Evolutionary conservation across 805 yeast species (phyloP), one percentile per base, ranked within the genome.

Genomic region (Schwanniomyces polymorphus): DNA sequence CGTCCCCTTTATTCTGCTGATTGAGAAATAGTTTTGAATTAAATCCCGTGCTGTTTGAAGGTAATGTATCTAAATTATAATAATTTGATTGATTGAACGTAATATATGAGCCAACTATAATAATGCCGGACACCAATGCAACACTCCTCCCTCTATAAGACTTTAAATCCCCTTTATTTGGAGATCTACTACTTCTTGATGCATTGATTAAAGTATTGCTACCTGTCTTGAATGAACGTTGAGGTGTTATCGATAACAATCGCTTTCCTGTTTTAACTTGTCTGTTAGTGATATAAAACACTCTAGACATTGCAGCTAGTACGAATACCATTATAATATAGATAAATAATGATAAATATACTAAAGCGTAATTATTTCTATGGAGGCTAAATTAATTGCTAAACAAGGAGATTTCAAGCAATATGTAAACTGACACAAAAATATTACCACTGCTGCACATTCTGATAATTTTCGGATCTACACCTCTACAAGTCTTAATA

Each of bases 81-180:
- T 72, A 71, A 47, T 68, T 68, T 26, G 72, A 60, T 49, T 62
- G 74, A 47, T 64, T 68, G 54, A 73, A 67, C 3, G 74, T 55
- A 17, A 73, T 67, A 46, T 67, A 73, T 6, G 75, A 67, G 8
- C 77, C 76, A 17, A 73, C 70, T n/a, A 73, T 67, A 34, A 73
- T 64, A 42, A 73, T 51, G 11, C 78, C 76, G 11, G 74, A 67
- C 2, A 72, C 64, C 7, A 71, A 54, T 1, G 78, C 77, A 27
- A 71, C 74, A 47, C 65, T 64, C 25, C 66, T 59, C 51, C 57
- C 63, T 41, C 60, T 59, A 41, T 61, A 57, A 16, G 54, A 50
- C 47, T 55, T 60, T 12, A 46, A 47, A 21, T 40, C 34, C 14
- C 34, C 39, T 27, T 38, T 41, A 6, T 14, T 17, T n/a, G 44